Percentiles rank a stretch among this genome's conserved stretches.
These are phyloP conservation scores for Endotrypanum monterogeii DNA, from an alignment of 208 protist genomes.

Conservation along the genomic window DNA sequence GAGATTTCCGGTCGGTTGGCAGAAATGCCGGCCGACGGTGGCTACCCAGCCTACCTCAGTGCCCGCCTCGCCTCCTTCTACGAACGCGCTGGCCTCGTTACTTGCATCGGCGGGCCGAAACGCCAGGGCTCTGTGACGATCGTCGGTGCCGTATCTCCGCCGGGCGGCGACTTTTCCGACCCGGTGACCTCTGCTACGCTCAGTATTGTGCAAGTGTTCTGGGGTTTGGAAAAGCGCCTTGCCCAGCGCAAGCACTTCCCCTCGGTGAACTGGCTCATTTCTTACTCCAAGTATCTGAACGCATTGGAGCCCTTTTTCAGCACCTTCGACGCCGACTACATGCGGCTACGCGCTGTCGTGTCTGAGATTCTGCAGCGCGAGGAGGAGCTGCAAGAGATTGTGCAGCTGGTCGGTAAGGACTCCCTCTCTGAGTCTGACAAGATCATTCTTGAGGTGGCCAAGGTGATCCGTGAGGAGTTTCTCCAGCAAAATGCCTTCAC, in stretches of 20 bases:
- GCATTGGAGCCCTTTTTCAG: constrained; percentile 98
- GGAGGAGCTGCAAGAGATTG: constrained; percentile 99
- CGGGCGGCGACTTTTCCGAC: constrained; percentile 99
- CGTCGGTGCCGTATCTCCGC: constrained; percentile 99
- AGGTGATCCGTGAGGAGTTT: constrained; percentile 99
- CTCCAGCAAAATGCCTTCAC: constrained; percentile 99
- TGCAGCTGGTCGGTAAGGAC: constrained; percentile 99
- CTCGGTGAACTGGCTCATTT: constrained; percentile 99
- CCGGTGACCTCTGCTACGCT: constrained; percentile 99
- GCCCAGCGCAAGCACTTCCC: constrained; percentile 99
- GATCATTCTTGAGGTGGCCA: constrained; percentile 99
- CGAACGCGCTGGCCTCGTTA: constrained; percentile 96
- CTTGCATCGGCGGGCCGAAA: constrained; percentile 96
- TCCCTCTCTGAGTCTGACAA: constrained; percentile 99
- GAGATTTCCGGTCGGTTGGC: constrained; percentile 99
- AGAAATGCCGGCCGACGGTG: constrained; percentile 99
- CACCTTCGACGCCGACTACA: constrained; percentile 95
- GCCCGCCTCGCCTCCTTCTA: constrained; percentile 99
- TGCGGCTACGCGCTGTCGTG: constrained; percentile 91
- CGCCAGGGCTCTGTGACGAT: constrained; percentile 99
- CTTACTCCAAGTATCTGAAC: constrained; percentile 99
- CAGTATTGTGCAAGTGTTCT: constrained; percentile 99
- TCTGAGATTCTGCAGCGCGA: constrained; percentile 98
- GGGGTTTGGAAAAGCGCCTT: constrained; percentile 99
- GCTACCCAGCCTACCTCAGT: constrained; percentile 99